phyloP scores from a whole-genome alignment of 345 rosid species.

The Cardamine resedifolia region DNA sequence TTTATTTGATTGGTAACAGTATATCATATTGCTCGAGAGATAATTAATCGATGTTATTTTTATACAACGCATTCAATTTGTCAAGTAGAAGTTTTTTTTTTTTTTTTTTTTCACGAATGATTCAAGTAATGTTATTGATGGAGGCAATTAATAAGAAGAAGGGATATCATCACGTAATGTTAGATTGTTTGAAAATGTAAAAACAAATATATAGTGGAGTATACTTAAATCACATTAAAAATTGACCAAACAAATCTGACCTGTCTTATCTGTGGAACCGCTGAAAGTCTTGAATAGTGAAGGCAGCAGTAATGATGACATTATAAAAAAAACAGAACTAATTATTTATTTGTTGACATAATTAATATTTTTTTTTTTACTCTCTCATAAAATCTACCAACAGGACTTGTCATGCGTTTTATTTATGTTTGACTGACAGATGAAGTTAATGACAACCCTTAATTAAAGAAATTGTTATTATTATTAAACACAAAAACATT shows the following conservation, averaged over 20 bases:
- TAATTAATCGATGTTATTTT: not conserved
- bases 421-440: conserved; percentile 31
- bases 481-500: conserved; percentile 2
- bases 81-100: too few species aligned
- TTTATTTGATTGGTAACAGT: not conserved
- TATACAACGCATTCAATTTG: too few species aligned
- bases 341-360: not conserved
- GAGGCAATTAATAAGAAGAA: not conserved
- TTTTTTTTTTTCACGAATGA: not conserved
- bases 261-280: conserved; percentile 34
- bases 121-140: conserved; percentile 1
- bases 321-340: not conserved
- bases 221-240: conserved; percentile 1
- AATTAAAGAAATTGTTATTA: not conserved
- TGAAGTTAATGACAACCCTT: conserved; percentile 10
- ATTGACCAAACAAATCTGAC: conserved; percentile 14
- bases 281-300: conserved; percentile 29
- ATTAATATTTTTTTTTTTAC: not conserved
- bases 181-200: conserved; percentile 21
- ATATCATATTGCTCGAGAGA: not conserved
- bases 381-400: conserved; percentile 13
- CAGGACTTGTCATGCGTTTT: conserved; percentile 32
- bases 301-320: conserved; percentile 32
- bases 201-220: not conserved
- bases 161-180: too few species aligned